phyloP scores from a whole-genome alignment of 257 asterid genomes.

The Fraxinus cuspidata region DNA sequence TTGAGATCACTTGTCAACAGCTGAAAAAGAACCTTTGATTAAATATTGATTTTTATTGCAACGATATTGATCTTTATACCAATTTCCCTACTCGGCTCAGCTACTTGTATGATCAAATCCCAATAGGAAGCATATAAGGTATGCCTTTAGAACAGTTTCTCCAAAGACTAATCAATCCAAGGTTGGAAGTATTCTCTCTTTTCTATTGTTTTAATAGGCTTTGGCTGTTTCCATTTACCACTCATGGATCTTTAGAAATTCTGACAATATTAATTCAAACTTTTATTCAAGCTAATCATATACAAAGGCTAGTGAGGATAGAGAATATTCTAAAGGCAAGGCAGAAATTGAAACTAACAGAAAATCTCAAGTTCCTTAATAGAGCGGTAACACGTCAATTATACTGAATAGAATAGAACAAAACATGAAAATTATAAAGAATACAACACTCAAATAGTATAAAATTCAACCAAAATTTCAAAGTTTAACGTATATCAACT shows the following conservation, averaged over 20 bases:
- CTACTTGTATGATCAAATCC: constrained; percentile 65
- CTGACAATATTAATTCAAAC: constrained; percentile 34
- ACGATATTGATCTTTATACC: constrained; percentile 63
- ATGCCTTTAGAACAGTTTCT: constrained; percentile 3
- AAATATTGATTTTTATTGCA: constrained; percentile 4
- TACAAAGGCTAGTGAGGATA: constrained; percentile 32
- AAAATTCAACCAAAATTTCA: not conserved
- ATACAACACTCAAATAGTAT: not conserved
- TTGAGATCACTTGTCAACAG: no score
- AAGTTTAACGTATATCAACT: not conserved
- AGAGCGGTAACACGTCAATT: constrained; percentile 29
- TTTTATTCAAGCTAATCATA: constrained; percentile 34
- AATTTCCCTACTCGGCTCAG: constrained; percentile 63
- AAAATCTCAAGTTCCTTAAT: constrained; percentile 43
- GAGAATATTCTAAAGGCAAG: constrained; percentile 23
- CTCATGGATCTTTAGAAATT: constrained; percentile 28
- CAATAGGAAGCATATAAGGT: constrained; percentile 73
- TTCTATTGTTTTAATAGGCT: constrained; percentile 44
- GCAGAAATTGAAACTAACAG: constrained; percentile 29
- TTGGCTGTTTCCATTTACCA: constrained; percentile 51
- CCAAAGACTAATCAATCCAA: not conserved
- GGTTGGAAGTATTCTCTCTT: not conserved
- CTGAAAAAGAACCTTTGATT: no score
- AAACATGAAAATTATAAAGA: no score
- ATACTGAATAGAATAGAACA: no score